Evolutionary conservation across 1,139 yeast genomes (phyloP).

Genomic region (Pichia inconspicua): DNA sequence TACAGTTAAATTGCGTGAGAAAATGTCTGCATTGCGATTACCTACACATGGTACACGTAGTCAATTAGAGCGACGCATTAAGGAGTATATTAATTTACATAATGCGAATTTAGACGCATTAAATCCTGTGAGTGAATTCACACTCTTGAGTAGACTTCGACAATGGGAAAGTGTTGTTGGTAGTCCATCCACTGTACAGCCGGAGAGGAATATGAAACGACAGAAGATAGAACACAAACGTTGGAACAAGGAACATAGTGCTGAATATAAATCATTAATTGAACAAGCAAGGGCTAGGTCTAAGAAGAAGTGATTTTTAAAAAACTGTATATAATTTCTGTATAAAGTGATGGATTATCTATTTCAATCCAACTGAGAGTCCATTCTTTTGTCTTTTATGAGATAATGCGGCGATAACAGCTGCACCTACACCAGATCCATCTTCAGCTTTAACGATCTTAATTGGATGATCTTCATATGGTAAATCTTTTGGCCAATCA

Average conservation of each 20-base stretch:
- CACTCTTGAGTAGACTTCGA: constrained; percentile 46
- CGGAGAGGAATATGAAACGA: constrained; percentile 5
- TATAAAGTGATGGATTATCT: not conserved
- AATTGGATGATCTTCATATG: constrained; percentile 62
- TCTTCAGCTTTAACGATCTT: constrained; percentile 87
- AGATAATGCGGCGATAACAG: constrained; percentile 92
- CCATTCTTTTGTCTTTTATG: constrained; percentile 67
- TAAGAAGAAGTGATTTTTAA: no score
- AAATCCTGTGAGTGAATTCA: constrained; percentile 51
- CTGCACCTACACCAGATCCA: constrained; percentile 99
- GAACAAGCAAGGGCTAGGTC: constrained; percentile 35
- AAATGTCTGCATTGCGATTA: constrained; percentile 46
- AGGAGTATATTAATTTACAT: constrained; percentile 71
- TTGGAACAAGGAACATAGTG: constrained; percentile 45
- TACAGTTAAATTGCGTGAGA: constrained; percentile 54
- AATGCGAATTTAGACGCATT: constrained; percentile 80
- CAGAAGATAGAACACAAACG: constrained; percentile 31
- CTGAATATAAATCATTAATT: constrained; percentile 47
- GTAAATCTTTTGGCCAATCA: constrained; percentile 53
- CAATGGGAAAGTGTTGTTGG: constrained; percentile 53
- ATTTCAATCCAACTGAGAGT: constrained; percentile 59
- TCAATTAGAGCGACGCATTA: constrained; percentile 63
- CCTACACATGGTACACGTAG: constrained; percentile 56
- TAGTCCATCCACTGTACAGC: constrained; percentile 1
- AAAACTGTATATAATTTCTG: not conserved